phyloP scores from a whole-genome alignment of 192 early-diverging fungal genomes.

The Podila clonocystis region DNA sequence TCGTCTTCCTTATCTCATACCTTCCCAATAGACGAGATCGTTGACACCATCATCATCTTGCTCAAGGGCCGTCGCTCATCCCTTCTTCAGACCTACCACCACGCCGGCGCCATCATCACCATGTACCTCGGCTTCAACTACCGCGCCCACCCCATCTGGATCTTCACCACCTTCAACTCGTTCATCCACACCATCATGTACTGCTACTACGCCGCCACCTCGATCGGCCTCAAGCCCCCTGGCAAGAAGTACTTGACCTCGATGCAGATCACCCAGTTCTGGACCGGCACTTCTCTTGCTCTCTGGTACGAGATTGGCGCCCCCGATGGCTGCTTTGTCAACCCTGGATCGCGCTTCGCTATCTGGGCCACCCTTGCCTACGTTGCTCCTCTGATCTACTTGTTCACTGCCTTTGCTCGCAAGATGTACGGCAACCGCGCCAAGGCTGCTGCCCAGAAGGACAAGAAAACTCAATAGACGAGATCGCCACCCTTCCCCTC shows the following conservation, averaged over 20 bases:
- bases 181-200: conserved; percentile 85
- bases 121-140: conserved; percentile 70
- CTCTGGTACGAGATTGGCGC: conserved; percentile 66
- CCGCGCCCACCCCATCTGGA: conserved; percentile 68
- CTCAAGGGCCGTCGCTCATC: conserved; percentile 71
- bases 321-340: conserved; percentile 51
- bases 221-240: conserved; percentile 70
- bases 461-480: not conserved
- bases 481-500: too few relatives aligned
- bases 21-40: conserved; percentile 62
- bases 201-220: conserved; percentile 73
- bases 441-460: conserved; percentile 8
- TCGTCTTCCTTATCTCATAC: not conserved
- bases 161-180: conserved; percentile 76
- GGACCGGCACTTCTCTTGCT: conserved; percentile 67
- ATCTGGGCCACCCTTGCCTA: conserved; percentile 63
- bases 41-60: conserved; percentile 82
- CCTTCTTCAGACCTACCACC: conserved; percentile 78
- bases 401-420: conserved; percentile 72
- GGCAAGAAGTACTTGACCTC: conserved; percentile 74
- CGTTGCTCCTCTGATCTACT: conserved; percentile 65
- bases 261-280: conserved; percentile 81
- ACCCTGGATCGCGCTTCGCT: conserved; percentile 56
- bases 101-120: conserved; percentile 73
- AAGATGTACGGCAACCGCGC: conserved; percentile 59